Evolutionary conservation across 2,329 filamentous ascomycete species (phyloP).

Genomic region (Stachybotrys chlorohalonatus): DNA sequence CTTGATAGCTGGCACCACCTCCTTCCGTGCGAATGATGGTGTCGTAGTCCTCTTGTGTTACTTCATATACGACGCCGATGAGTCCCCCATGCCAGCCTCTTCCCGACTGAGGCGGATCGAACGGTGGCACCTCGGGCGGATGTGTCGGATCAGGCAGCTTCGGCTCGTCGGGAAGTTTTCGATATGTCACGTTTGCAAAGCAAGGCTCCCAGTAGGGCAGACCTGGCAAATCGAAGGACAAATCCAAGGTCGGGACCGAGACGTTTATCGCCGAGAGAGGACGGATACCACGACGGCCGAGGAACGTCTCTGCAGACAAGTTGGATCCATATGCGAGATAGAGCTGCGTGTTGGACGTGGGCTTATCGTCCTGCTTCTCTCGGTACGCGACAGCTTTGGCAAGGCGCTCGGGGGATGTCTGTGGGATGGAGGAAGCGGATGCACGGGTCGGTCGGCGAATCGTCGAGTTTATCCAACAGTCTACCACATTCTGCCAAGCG

Average conservation of each 20-base stretch:
- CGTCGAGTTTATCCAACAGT: constrained; percentile 9
- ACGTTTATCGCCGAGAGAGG: constrained; percentile 78
- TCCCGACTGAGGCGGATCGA: constrained; percentile 9
- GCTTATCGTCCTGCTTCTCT: constrained; percentile 10
- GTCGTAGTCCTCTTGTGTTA: constrained; percentile 72
- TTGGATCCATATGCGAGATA: constrained; percentile 93
- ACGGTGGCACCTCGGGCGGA: constrained; percentile 18
- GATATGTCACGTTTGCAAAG: constrained; percentile 71
- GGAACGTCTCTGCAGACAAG: constrained; percentile 70
- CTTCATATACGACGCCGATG: constrained; percentile 91
- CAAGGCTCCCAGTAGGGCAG: constrained; percentile 84
- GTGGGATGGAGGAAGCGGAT: constrained; percentile 20
- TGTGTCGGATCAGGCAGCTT: constrained; percentile 22
- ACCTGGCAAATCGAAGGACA: constrained; percentile 81
- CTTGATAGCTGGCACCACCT: constrained; percentile 74
- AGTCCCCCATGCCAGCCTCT: constrained; percentile 67
- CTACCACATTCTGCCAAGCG: constrained; percentile 14
- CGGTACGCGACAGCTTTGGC: constrained; percentile 16
- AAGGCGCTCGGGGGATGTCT: constrained; percentile 18
- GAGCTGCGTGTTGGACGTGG: constrained; percentile 45
- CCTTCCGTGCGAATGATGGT: constrained; percentile 88
- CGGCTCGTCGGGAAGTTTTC: constrained; percentile 38
- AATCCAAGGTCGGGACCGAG: constrained; percentile 63
- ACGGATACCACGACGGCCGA: constrained; percentile 65
- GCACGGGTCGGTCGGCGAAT: constrained; percentile 13